Percentiles rank a stretch among this genome's conserved stretches.
phyloP scores from a whole-genome alignment of 176 grass and related monocot species.

The Oryza nivara region DNA sequence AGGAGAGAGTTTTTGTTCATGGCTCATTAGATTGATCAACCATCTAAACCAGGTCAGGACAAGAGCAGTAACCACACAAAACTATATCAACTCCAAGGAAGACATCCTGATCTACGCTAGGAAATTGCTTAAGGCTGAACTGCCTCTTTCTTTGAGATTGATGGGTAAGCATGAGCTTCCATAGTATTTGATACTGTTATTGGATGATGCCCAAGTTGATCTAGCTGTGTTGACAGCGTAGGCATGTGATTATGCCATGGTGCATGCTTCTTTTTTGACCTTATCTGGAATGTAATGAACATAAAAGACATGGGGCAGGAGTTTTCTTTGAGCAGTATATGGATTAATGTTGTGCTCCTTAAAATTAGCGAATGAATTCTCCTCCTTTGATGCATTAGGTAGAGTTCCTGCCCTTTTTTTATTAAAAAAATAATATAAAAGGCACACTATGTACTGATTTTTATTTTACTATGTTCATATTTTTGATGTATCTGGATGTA shows the following conservation, averaged over 20 bases:
- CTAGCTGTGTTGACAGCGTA: neutral
- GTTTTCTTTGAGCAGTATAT: neutral
- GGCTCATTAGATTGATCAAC: conserved; percentile 30
- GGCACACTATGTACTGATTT: neutral
- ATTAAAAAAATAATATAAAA: neutral
- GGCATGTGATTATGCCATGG: conserved; percentile 6
- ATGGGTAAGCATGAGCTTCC: conserved; percentile 62
- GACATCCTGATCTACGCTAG: conserved; percentile 78
- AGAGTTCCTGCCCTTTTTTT: neutral
- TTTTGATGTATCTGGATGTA: neutral
- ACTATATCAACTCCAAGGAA: conserved; percentile 80
- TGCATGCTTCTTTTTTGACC: conserved; percentile 33
- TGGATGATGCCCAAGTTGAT: conserved; percentile 13
- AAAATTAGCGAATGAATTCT: neutral
- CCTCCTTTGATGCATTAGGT: neutral
- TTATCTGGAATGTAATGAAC: conserved; percentile 18
- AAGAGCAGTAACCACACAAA: conserved; percentile 69
- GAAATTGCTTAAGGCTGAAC: conserved; percentile 86
- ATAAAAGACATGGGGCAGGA: neutral
- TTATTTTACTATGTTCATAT: conserved; percentile 20
- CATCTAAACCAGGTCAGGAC: conserved; percentile 72
- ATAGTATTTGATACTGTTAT: neutral
- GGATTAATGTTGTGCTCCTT: neutral
- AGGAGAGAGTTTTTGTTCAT: conserved; percentile 18
- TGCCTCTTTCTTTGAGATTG: conserved; percentile 92